These are phyloP conservation scores for Cicer yamashitae DNA, from an alignment of 306 rosid genomes.

Conservation along the genomic window DNA sequence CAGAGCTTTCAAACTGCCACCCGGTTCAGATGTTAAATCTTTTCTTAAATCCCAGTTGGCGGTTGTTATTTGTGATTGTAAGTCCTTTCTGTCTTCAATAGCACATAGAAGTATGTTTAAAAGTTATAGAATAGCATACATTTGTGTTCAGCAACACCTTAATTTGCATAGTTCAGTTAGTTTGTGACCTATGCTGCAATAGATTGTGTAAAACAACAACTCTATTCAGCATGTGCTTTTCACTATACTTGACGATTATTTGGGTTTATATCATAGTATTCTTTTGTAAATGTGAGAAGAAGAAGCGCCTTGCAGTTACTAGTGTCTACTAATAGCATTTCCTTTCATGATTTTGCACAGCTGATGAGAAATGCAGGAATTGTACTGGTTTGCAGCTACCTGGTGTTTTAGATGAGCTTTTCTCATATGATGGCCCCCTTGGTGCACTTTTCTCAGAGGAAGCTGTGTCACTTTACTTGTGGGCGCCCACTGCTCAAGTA, in stretches of 20 bases:
- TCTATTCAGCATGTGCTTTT: constrained; percentile 30
- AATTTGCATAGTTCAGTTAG: constrained; percentile 26
- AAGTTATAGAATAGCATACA: constrained; percentile 14
- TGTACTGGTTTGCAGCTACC: constrained; percentile 92
- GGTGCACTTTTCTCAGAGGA: constrained; percentile 77
- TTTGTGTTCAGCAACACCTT: constrained; percentile 18
- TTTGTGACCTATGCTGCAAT: constrained; percentile 25
- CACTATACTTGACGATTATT: constrained; percentile 2
- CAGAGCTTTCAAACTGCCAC: constrained; percentile 66
- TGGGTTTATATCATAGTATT: not conserved
- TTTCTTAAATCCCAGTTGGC: constrained; percentile 83
- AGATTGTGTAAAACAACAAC: constrained; percentile 1
- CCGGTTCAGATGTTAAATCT: constrained; percentile 58
- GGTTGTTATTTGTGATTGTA: constrained; percentile 67
- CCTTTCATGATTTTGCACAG: constrained; percentile 56
- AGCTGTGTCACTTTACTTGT: constrained; percentile 77
- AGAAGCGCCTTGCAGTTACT: not conserved
- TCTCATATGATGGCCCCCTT: constrained; percentile 82
- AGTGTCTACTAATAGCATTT: constrained; percentile 36
- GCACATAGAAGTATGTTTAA: not conserved
- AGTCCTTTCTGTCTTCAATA: constrained; percentile 45
- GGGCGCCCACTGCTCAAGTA: constrained; percentile 99
- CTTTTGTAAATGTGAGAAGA: constrained; percentile 5
- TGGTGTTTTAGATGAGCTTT: constrained; percentile 88
- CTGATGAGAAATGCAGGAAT: constrained; percentile 65